Evolutionary conservation across 2,329 filamentous ascomycete species (phyloP), one percentile per base, ranked within the genome.

Genomic region (Huntiella abstrusa): DNA sequence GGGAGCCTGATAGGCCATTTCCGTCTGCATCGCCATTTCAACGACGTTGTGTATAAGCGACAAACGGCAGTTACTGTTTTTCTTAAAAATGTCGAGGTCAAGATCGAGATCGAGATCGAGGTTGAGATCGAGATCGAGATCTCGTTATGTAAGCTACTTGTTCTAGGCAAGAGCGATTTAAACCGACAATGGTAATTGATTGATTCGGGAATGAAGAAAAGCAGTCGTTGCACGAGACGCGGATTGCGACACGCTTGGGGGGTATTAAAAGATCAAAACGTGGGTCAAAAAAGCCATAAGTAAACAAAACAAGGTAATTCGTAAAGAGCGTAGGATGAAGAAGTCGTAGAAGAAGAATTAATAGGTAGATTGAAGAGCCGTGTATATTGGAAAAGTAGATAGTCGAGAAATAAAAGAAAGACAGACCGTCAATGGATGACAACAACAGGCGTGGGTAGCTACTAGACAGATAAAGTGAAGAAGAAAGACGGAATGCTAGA

Each of bases 1-100:
- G 52, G 81, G 77, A 39, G 68, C 58, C 13, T 65, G 60, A 54
- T 71, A 68, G 33, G 60, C 57, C 52, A 59, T 51, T 33, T 53
- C 52, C 41, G 55, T 52, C 41, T 51, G 50, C 49, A 49, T 46
- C 51, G 54, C 52, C 53, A 47, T 55, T 28, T 28, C 22, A 28
- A 28, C 22, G 22, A 28, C 22, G 22, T 28, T 7, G 7, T 28
- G 22, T 28, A 28, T 28, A 28, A 46, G 48, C 50, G 49, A 45
- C 47, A 47, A 15, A 45, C 48, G 47, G 38, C 48, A 19, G n/a
- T 22, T 35, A 40, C 12, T 19, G 22, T 10, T 28, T 28, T 10
- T 28, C 17, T 28, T 28, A 28, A 28, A 28, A 7, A 7, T 28
- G 7, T 28, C 22, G 22, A 34, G n/a, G 33, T 32, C 32, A 3